Conservation (phyloP, 2,329 filamentous ascomycete genomes). For the Diplodia intermedia region DNA sequence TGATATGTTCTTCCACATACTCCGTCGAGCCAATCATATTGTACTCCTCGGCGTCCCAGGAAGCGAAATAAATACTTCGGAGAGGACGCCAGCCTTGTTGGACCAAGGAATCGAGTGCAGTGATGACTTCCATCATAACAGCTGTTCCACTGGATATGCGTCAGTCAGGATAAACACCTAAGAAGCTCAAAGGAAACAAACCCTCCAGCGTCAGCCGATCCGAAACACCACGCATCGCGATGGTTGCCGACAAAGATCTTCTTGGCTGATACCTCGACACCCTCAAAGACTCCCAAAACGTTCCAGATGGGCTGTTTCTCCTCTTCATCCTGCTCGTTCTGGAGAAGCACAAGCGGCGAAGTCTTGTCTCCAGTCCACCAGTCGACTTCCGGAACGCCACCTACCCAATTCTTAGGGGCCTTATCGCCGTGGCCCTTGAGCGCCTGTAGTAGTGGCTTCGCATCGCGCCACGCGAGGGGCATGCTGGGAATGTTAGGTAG, state of each 20-base stretch:
- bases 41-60: slow-evolving; percentile 94
- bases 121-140: slow-evolving; percentile 85
- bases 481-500: slow-evolving; percentile 87
- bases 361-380: slow-evolving; percentile 79
- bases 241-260: slow-evolving; percentile 91
- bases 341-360: slow-evolving; percentile 79
- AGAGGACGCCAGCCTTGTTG: slow-evolving; percentile 84
- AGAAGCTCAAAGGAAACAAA: slow-evolving; percentile 13
- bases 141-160: slow-evolving; percentile 73
- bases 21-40: slow-evolving; percentile 95
- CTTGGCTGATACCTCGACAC: slow-evolving; percentile 83
- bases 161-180: slow-evolving; percentile 3
- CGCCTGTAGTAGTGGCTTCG: slow-evolving; percentile 76
- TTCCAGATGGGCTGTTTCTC: slow-evolving; percentile 90
- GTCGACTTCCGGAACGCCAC: slow-evolving; percentile 74
- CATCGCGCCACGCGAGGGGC: slow-evolving; percentile 88
- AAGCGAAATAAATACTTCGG: slow-evolving; percentile 95
- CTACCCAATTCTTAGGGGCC: slow-evolving; percentile 74
- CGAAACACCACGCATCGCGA: slow-evolving; percentile 90
- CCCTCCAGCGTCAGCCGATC: slow-evolving; percentile 78
- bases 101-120: slow-evolving; percentile 81
- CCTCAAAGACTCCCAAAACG: slow-evolving; percentile 80
- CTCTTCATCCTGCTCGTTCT: slow-evolving; percentile 86
- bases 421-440: slow-evolving; percentile 76
- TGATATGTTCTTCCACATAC: slow-evolving; percentile 85